phyloP scores from a whole-genome alignment of 140 eudicot species.

The Stevia rebaudiana region DNA sequence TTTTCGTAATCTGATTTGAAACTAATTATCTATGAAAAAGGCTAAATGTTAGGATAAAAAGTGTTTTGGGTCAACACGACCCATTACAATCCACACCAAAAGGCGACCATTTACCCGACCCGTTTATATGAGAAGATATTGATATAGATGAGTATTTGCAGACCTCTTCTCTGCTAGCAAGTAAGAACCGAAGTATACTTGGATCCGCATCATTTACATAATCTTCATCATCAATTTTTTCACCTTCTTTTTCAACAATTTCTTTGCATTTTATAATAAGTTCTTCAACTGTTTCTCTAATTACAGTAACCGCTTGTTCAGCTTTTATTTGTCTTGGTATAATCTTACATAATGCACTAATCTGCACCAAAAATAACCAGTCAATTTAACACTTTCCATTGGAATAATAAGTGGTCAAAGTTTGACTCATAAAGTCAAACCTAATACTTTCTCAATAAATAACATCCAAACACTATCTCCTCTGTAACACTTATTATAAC shows the following conservation, averaged over 20 bases:
- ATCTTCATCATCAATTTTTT: conserved; percentile 80
- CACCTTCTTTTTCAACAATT: conserved; percentile 89
- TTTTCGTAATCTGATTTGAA: not conserved
- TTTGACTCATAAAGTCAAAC: not conserved
- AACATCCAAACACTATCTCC: not conserved
- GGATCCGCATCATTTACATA: conserved; percentile 92
- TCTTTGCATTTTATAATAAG: conserved; percentile 73
- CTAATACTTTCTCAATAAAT: not conserved
- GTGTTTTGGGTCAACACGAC: not conserved
- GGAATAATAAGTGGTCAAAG: not conserved
- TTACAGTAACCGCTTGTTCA: conserved; percentile 67
- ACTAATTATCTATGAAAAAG: not conserved
- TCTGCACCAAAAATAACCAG: conserved; percentile 36
- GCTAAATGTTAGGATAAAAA: not conserved
- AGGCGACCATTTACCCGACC: not conserved
- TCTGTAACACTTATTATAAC: no score
- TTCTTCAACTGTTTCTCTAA: conserved; percentile 84
- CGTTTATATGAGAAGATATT: not conserved
- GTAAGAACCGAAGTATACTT: conserved; percentile 89
- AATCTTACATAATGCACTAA: conserved; percentile 70
- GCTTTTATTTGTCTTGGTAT: conserved; percentile 96
- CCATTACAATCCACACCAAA: not conserved
- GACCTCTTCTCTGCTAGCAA: conserved; percentile 98
- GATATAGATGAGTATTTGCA: conserved; percentile 6
- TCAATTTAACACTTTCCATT: not conserved